Conservation (phyloP, 805 yeast species). For the Kodamaea nitidulidarum region DNA sequence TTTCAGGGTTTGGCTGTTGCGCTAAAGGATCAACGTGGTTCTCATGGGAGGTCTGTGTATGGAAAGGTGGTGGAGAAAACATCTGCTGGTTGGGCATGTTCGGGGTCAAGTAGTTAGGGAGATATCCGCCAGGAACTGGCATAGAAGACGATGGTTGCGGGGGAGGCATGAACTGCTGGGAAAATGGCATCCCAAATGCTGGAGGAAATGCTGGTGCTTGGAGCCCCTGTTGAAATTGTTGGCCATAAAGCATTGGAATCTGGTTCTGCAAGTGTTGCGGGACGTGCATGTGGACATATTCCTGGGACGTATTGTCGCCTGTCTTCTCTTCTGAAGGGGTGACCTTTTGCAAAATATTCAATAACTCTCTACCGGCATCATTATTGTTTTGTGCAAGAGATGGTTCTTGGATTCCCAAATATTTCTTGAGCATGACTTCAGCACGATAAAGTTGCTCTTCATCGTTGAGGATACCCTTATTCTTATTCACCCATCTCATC, state of each 20-base stretch:
- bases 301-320: background rate
- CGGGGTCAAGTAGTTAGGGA: slow-evolving; percentile 4
- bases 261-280: slow-evolving; percentile 32
- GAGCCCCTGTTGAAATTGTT: slow-evolving; percentile 8
- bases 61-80: slow-evolving; percentile 5
- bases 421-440: slow-evolving; percentile 58
- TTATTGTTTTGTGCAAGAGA: slow-evolving; percentile 22
- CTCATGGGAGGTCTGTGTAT: slow-evolving; percentile 2
- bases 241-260: slow-evolving; percentile 17
- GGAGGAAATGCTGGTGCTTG: slow-evolving; percentile 10
- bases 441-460: slow-evolving; percentile 59
- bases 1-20: slow-evolving; percentile 33
- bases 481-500: slow-evolving; percentile 51
- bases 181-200: slow-evolving; percentile 8
- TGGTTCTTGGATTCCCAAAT: slow-evolving; percentile 51
- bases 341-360: slow-evolving; percentile 52
- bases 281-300: slow-evolving; percentile 24
- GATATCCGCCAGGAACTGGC: slow-evolving; percentile 1
- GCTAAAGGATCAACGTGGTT: slow-evolving; percentile 8
- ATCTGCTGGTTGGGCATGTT: slow-evolving; percentile 5
- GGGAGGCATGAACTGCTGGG: slow-evolving; percentile 6
- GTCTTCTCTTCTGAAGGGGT: slow-evolving; percentile 7
- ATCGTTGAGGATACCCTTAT: slow-evolving; percentile 48
- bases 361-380: slow-evolving; percentile 76
- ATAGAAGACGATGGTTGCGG: slow-evolving; percentile 4